Percentiles rank a stretch among this genome's conserved stretches.
phyloP scores from a whole-genome alignment of 1,139 yeast genomes.

The Scheffersomyces titani region DNA sequence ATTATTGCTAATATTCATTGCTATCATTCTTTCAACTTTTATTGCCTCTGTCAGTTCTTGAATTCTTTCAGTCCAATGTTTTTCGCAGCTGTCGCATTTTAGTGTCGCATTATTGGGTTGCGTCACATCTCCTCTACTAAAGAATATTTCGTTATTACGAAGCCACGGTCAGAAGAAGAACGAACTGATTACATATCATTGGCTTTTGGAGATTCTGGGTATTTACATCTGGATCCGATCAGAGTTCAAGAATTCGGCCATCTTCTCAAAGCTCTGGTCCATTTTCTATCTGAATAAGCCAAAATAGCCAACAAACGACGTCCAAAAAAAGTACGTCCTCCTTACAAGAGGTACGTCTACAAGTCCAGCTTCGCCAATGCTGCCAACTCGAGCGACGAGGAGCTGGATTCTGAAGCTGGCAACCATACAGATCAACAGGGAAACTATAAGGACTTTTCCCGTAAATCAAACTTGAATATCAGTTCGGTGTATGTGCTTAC shows the following conservation, averaged over 20 bases:
- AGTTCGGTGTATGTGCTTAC: slow-evolving; percentile 41
- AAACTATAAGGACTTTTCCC: slow-evolving; percentile 27
- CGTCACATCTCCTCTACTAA: background rate
- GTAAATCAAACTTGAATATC: slow-evolving; percentile 29
- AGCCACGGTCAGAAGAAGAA: background rate
- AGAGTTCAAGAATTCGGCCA: background rate
- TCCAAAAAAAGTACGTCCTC: slow-evolving; percentile 76
- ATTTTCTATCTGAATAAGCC: slow-evolving; percentile 8
- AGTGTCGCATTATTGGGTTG: background rate
- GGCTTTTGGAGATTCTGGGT: background rate
- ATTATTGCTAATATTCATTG: background rate
- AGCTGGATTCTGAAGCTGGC: slow-evolving; percentile 30
- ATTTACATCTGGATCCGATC: background rate
- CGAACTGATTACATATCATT: background rate
- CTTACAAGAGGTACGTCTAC: slow-evolving; percentile 77
- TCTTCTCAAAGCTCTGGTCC: background rate
- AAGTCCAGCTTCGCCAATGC: slow-evolving; percentile 45
- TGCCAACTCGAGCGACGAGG: slow-evolving; percentile 36
- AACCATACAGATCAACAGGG: slow-evolving; percentile 18
- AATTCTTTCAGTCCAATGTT: too few species aligned
- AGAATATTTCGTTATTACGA: background rate
- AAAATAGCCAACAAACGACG: slow-evolving; percentile 83
- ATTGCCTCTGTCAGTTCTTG: too few species aligned
- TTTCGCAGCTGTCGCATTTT: background rate
- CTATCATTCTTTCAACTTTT: too few species aligned